phyloP scores from a whole-genome alignment of 2,329 filamentous ascomycete species.

The Aspergillus transmontanensis region DNA sequence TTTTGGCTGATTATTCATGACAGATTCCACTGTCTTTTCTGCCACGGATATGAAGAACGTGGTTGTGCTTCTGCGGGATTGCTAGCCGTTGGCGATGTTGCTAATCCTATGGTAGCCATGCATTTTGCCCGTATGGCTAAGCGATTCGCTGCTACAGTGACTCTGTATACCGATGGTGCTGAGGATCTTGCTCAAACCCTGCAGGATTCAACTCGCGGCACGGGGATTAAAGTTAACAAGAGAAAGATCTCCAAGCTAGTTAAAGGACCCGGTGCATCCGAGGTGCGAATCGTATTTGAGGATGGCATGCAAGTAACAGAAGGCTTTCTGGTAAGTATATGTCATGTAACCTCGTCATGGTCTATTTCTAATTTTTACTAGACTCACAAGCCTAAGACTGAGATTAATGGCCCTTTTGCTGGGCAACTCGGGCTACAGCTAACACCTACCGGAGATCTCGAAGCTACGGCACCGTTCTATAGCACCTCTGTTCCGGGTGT shows the following conservation, averaged over 20 bases:
- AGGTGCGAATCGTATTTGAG: neutral
- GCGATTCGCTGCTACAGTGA: neutral
- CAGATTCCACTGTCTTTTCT: neutral
- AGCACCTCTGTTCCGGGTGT: conserved; percentile 11
- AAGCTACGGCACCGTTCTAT: conserved; percentile 4
- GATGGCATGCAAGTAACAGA: neutral
- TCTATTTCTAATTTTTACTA: neutral
- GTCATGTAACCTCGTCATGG: no score
- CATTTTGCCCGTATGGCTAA: neutral
- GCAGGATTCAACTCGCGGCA: neutral
- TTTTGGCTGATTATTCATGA: no score
- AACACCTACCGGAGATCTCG: neutral
- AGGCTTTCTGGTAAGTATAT: neutral
- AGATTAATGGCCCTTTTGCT: conserved; percentile 7
- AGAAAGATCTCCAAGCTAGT: neutral
- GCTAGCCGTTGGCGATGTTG: neutral
- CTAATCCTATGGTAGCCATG: neutral
- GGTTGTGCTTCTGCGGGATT: neutral
- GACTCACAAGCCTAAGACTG: neutral
- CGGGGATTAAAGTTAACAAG: neutral
- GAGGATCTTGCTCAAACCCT: neutral
- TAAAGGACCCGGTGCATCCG: neutral
- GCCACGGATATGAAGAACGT: neutral
- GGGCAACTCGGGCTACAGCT: conserved; percentile 4
- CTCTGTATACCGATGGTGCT: neutral